Base-by-base conservation (phyloP, 805 yeast species). In the Teunomyces barrocoloradensis region DNA sequence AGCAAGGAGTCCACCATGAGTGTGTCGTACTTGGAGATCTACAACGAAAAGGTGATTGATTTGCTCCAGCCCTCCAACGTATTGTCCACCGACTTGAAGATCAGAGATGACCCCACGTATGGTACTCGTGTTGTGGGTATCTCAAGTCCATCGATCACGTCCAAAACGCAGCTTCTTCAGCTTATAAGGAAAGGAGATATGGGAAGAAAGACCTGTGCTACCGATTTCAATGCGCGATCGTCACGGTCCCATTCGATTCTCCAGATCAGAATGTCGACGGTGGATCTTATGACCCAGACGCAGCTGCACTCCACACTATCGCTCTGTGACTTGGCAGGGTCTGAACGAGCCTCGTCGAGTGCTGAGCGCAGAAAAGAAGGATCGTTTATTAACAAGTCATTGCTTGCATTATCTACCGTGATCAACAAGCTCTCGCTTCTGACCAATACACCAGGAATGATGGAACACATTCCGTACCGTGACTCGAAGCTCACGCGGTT, bases 321-420 rank as follows among this genome's bases (percentile, higher is more conserved):
- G 29, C 74, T 92, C 47, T 92, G 98, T 71, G 99, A 92, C 68
- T 77, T 92, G 59, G 99, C 99, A 0, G 99, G 99, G 25, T 87
- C 96, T n/a, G 99, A 92, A 66, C 78, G 87, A 44, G 81, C 85
- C 2, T 74, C 87, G 0, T 68, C 80, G 9, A 84, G 85, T 57
- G 66, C 73, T 1, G 97, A 89, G 60, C 77, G 98, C 57, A 73
- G 97, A 46, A 89, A 90, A 64, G 99, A 92, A 69, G 99, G 98
- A 18, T 80, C 97, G 0, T 94, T 76, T 61, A 92, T 92, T 62
- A 92, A 92, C 71, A 90, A 90, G 63, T 91, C 97, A 0, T 75
- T 92, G 36, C 73, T 92, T 44, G 95, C 98, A 0, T 75, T 92
- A 43, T 90, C 97, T 5, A 88, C 96, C 0, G 97, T 92, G n/a